These are phyloP conservation scores for Tetracentron sinense DNA, from an alignment of 164 flowering plant genomes.

Conservation along the genomic window DNA sequence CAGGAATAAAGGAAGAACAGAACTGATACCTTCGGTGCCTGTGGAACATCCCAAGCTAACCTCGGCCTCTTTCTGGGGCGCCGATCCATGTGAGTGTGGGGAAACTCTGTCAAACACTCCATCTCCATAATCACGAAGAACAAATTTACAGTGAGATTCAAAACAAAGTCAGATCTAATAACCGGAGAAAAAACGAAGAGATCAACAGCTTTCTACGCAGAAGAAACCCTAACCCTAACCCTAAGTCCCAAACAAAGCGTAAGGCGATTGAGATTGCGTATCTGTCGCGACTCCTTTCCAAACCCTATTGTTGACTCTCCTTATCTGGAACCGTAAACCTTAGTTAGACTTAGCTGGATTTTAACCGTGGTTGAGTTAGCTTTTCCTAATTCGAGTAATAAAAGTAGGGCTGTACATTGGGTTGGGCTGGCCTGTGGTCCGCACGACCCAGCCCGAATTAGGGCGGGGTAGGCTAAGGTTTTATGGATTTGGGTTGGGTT, in stretches of 20 bases:
- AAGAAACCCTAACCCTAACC: conserved; percentile 22
- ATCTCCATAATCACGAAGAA: conserved; percentile 26
- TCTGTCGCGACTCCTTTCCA: conserved; percentile 1
- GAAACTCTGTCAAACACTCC: conserved; percentile 39
- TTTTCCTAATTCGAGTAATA: neutral
- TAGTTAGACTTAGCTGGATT: conserved; percentile 5
- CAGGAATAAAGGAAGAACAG: neutral
- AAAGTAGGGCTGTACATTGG: too few species aligned
- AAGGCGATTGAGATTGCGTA: neutral
- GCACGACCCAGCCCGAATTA: too few species aligned
- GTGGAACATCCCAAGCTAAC: conserved; percentile 52
- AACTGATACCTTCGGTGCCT: conserved; percentile 38
- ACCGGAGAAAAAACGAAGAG: neutral
- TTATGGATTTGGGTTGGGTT: too few species aligned
- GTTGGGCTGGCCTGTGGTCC: too few species aligned
- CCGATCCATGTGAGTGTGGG: conserved; percentile 49
- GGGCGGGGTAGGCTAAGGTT: too few species aligned
- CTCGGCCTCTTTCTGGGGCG: conserved; percentile 67
- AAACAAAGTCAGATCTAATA: neutral
- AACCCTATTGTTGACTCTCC: neutral
- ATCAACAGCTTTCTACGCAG: neutral
- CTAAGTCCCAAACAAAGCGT: neutral
- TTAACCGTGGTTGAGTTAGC: conserved; percentile 4
- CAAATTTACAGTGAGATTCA: conserved; percentile 3
- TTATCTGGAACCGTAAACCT: neutral